These are phyloP conservation scores for Oryza australiensis DNA, from an alignment of 176 grass and related monocot species.

Conservation along the genomic window DNA sequence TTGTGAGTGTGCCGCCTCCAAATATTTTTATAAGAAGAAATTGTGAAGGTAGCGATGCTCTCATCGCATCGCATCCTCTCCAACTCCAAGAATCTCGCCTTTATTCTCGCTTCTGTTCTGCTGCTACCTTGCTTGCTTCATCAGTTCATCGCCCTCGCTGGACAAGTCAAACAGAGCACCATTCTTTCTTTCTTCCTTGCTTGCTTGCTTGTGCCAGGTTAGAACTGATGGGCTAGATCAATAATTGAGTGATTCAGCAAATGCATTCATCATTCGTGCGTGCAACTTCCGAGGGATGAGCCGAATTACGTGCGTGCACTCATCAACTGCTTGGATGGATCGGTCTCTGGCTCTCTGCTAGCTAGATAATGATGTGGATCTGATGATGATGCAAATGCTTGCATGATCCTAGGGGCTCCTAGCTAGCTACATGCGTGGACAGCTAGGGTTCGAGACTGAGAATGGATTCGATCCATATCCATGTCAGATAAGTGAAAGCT, in stretches of 20 bases:
- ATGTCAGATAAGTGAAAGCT: background rate
- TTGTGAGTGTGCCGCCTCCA: too few species aligned
- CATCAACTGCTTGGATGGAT: slow-evolving; percentile 15
- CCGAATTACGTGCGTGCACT: slow-evolving; percentile 25
- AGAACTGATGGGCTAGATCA: background rate
- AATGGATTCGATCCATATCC: background rate
- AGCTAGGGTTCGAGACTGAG: background rate
- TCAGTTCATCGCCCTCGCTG: background rate
- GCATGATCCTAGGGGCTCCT: background rate
- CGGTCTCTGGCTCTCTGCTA: background rate
- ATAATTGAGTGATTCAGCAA: background rate
- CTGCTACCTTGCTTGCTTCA: background rate
- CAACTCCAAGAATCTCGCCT: slow-evolving; percentile 22
- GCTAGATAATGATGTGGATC: background rate
- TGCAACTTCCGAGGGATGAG: background rate
- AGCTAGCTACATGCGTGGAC: background rate
- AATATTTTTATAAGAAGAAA: too few species aligned
- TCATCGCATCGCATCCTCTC: background rate
- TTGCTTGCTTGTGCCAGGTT: slow-evolving; percentile 2
- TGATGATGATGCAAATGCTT: background rate
- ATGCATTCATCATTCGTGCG: too few species aligned
- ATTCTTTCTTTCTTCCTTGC: background rate
- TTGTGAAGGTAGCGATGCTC: too few species aligned
- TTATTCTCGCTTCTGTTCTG: slow-evolving; percentile 7
- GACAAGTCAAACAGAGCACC: slow-evolving; percentile 18